These are phyloP conservation scores for Bryum argenteum DNA, from an alignment of 225 moss, liverwort and hornwort genomes.

Conservation along the genomic window DNA sequence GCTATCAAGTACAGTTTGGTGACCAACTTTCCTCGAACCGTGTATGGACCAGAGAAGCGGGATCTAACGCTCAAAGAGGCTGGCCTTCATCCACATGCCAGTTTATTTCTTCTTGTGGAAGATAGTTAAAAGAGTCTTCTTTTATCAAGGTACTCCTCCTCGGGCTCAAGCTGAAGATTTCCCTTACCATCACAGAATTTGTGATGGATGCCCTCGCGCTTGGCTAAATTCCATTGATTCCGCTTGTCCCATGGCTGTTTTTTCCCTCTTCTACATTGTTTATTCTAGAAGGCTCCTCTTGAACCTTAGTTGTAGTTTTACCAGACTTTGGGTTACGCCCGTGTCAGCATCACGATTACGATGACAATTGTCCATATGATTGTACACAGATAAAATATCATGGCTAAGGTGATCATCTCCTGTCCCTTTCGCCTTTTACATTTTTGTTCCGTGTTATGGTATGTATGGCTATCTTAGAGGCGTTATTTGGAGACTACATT, in stretches of 20 bases:
- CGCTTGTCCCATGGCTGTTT: constrained; percentile 29
- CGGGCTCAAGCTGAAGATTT: constrained; percentile 43
- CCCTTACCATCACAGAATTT: constrained; percentile 35
- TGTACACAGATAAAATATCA: constrained; percentile 50
- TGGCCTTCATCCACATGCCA: constrained; percentile 91
- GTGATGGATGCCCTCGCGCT: constrained; percentile 41
- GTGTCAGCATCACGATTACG: constrained; percentile 37
- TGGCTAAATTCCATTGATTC: constrained; percentile 31
- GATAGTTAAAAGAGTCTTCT: constrained; percentile 55
- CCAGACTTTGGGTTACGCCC: constrained; percentile 32
- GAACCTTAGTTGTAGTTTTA: constrained; percentile 33
- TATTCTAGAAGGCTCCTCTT: constrained; percentile 20
- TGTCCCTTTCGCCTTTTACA: constrained; percentile 1
- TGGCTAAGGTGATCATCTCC: constrained; percentile 31
- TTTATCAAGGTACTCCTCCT: constrained; percentile 31
- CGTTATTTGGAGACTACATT: too few species aligned
- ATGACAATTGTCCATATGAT: constrained; percentile 49
- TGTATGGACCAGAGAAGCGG: constrained; percentile 90
- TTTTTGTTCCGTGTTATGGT: background rate
- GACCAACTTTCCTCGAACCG: constrained; percentile 86
- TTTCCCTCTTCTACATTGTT: constrained; percentile 34
- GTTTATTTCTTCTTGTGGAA: constrained; percentile 87
- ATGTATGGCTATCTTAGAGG: too few species aligned
- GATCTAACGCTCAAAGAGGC: constrained; percentile 71
- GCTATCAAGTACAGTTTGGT: constrained; percentile 83